A percentile compares a stretch with the other conserved stretches of the same genome.
Evolutionary conservation across 805 yeast genomes (phyloP).

Genomic region (Ogataea dorogensis): DNA sequence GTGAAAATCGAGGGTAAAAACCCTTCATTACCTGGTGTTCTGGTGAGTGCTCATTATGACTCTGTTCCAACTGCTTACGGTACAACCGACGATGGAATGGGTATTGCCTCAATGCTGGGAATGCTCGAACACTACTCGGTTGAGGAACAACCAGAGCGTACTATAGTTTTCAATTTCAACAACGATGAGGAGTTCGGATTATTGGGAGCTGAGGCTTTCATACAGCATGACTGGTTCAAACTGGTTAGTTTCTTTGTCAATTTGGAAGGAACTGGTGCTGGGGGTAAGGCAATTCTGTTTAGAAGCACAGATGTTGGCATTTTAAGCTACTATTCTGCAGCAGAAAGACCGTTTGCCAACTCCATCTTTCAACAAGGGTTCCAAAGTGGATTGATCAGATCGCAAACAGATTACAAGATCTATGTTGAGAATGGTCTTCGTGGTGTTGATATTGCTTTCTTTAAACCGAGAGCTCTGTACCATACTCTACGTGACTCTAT

Average conservation of each 20-base stretch:
- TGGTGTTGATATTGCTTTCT: conserved; percentile 90
- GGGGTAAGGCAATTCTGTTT: conserved; percentile 79
- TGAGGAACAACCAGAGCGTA: conserved; percentile 57
- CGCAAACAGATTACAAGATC: conserved; percentile 84
- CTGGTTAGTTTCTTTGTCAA: conserved; percentile 67
- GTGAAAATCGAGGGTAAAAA: conserved; percentile 71
- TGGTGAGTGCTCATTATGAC: conserved; percentile 85
- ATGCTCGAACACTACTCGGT: conserved; percentile 49
- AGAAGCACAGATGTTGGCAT: conserved; percentile 80
- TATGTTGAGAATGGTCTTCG: conserved; percentile 67
- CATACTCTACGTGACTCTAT: conserved; percentile 78
- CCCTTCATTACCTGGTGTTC: conserved; percentile 57
- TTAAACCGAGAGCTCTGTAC: conserved; percentile 77
- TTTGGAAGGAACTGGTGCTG: conserved; percentile 91
- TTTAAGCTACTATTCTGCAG: conserved; percentile 54
- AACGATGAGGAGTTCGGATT: conserved; percentile 89
- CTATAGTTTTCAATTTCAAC: conserved; percentile 80
- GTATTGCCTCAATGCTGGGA: conserved; percentile 78
- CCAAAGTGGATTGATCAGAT: conserved; percentile 62
- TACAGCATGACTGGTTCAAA: conserved; percentile 69
- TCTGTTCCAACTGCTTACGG: conserved; percentile 86
- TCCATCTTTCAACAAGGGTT: conserved; percentile 86
- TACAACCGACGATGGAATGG: conserved; percentile 91
- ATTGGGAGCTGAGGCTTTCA: conserved; percentile 73
- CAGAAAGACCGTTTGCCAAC: conserved; percentile 69